These are phyloP conservation scores for Priceomyces haplophilus DNA, from an alignment of 805 yeast genomes.

Conservation along the genomic window DNA sequence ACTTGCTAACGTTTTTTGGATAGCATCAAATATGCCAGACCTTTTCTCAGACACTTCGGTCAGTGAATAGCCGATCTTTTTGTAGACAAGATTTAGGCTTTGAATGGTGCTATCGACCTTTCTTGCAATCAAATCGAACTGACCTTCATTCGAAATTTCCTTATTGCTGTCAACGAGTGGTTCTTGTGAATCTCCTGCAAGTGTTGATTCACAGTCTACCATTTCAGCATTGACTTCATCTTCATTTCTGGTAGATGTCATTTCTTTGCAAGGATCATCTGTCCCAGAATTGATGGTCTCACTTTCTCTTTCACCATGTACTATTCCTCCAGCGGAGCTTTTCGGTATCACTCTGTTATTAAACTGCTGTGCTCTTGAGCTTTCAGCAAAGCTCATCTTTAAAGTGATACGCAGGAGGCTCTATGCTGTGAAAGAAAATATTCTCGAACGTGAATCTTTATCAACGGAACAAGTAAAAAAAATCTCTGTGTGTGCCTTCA, in stretches of 20 bases:
- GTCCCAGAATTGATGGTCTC: not conserved
- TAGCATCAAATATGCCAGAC: slow-evolving; percentile 45
- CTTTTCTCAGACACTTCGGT: slow-evolving; percentile 49
- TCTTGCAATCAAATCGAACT: slow-evolving; percentile 30
- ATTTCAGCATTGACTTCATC: slow-evolving; percentile 4
- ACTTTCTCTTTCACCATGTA: not conserved
- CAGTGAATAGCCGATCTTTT: slow-evolving; percentile 54
- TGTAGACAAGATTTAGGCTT: slow-evolving; percentile 46
- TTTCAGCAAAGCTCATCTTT: slow-evolving; percentile 12
- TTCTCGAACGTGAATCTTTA: not conserved
- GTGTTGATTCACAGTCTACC: slow-evolving; percentile 9
- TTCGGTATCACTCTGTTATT: not conserved
- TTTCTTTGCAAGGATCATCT: not conserved
- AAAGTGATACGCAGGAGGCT: not conserved
- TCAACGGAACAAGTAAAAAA: too few relatives aligned
- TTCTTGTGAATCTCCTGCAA: slow-evolving; percentile 6
- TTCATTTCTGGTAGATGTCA: not conserved
- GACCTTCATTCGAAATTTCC: slow-evolving; percentile 8
- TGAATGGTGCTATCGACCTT: slow-evolving; percentile 35
- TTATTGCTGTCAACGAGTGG: not conserved
- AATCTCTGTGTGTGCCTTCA: too few relatives aligned
- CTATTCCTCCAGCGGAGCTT: too few relatives aligned
- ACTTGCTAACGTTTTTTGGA: slow-evolving; percentile 48
- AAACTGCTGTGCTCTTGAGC: slow-evolving; percentile 8
- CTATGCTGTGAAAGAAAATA: not conserved